Base-by-base conservation (phyloP, 306 rosid genomes). In the Cicer chorassanicum region DNA sequence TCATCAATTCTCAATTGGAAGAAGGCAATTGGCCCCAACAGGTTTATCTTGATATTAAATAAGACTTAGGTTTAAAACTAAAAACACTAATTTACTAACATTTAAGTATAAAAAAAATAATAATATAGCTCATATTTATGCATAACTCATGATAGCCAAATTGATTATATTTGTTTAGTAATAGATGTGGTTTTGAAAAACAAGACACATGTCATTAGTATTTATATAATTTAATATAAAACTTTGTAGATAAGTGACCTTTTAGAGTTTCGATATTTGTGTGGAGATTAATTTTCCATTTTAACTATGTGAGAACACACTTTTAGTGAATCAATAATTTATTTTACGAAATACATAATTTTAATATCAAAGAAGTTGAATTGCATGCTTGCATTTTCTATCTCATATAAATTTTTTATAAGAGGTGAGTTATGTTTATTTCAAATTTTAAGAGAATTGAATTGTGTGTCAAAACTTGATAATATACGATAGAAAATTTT, bases 11-110 rank as follows among this genome's bases (percentile, higher is more conserved):
- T 19, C 94, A 91, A 5, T 14, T 83, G 44, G 89, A 87, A 76
- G 65, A 87, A 50, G 92, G 97, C 0, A 92, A 87, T 76, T 89
- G 91, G 82, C 94, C 94, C 5, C 94, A 91, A 11, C 89, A 87
- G 84, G 89, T 87, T 67, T 21, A 21, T 40, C 6, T 19, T 45
- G 1, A 8, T 42, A n/a, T 50, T 50, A 8, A 16, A 18, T 19
- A 53, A 1, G 29, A 2, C 3, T 24, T 24, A 2, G 29, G 29
- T 24, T 24, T 24, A 24, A 24, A 24, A 24, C 34, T 24, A 24
- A 24, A 24, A 24, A 24, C 34, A 24, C 0, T 24, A 3, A 2
- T 24, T 24, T 24, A 24, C 4, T 24, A 24, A 24, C 0, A 21
- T 21, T 21, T 21, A 1, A 21, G 0, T 21, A 21, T 21, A 21